A percentile compares a stretch with the other conserved stretches of the same genome.
Evolutionary conservation across 805 yeast genomes (phyloP).

Genomic region (Torulaspora gathmanii): DNA sequence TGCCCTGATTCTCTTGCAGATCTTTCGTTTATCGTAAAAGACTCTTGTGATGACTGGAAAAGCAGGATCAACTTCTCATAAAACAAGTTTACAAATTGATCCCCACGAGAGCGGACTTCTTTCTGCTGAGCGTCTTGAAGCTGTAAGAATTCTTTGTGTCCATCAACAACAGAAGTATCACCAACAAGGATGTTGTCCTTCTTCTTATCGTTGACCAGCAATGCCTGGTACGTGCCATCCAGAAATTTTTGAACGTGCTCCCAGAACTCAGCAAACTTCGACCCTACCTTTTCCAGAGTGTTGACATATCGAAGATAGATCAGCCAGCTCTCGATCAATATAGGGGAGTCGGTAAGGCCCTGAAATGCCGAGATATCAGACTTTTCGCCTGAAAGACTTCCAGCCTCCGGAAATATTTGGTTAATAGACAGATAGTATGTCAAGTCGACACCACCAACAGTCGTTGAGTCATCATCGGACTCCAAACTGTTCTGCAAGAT

Average conservation of each 20-base stretch:
- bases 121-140: conserved; percentile 44
- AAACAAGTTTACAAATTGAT: conserved; percentile 38
- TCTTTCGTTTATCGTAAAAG: conserved; percentile 5
- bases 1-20: conserved; percentile 28
- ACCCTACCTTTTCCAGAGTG: conserved; percentile 38
- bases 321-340: conserved; percentile 58
- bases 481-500: conserved; percentile 33
- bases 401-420: conserved; percentile 23
- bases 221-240: conserved; percentile 43
- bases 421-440: conserved; percentile 32
- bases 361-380: conserved; percentile 16
- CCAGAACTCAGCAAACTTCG: conserved; percentile 49
- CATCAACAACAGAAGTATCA: conserved; percentile 29
- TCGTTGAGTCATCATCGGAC: conserved; percentile 14
- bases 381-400: conserved; percentile 6
- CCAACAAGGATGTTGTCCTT: conserved; percentile 34
- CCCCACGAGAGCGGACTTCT: conserved; percentile 39
- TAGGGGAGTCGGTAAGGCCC: conserved; percentile 47
- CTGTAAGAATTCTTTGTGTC: conserved; percentile 37
- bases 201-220: conserved; percentile 41
- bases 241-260: conserved; percentile 50
- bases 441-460: conserved; percentile 31
- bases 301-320: conserved; percentile 40
- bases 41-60: conserved; percentile 35
- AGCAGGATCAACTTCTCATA: conserved; percentile 30